A percentile compares a stretch with the other conserved stretches of the same genome.
These are phyloP conservation scores for Pyrenochaeta sp. DNA, from an alignment of 2,329 filamentous ascomycete genomes.

Conservation along the genomic window DNA sequence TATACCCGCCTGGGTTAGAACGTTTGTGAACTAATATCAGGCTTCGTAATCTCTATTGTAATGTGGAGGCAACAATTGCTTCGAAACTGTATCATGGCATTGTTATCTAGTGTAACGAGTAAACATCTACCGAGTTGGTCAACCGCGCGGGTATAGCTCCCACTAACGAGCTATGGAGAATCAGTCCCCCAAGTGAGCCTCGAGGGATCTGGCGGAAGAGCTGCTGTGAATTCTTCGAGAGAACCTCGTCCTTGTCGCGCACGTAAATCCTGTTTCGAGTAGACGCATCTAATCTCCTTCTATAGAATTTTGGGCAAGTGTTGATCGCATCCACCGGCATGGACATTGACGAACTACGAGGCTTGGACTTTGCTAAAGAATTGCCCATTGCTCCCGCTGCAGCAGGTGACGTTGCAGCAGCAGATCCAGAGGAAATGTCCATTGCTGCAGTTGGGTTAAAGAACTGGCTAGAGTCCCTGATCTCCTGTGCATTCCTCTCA, in stretches of 20 bases:
- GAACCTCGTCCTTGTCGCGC: conserved; percentile 16
- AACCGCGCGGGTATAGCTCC: conserved; percentile 25
- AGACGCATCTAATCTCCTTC: conserved; percentile 30
- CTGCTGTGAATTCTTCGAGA: conserved; percentile 23
- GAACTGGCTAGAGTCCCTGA: conserved; percentile 19
- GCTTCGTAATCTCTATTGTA: too few species aligned
- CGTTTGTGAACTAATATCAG: too few species aligned
- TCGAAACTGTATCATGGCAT: too few species aligned
- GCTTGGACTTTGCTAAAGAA: conserved; percentile 4
- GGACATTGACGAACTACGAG: conserved; percentile 11
- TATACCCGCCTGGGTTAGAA: not conserved
- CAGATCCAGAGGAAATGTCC: conserved; percentile 13
- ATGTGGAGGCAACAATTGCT: too few species aligned
- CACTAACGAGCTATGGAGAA: conserved; percentile 29
- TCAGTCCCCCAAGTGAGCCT: conserved; percentile 26
- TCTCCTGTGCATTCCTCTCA: conserved; percentile 10
- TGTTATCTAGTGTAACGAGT: conserved; percentile 21
- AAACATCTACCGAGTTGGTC: conserved; percentile 35
- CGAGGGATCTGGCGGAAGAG: conserved; percentile 27
- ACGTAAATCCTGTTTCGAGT: conserved; percentile 34
- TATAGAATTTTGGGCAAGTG: conserved; percentile 26
- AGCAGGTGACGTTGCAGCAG: conserved; percentile 7
- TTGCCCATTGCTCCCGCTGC: not conserved
- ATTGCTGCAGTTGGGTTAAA: conserved; percentile 26
- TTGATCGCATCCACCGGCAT: conserved; percentile 17